Conservation (phyloP, 257 asterid species). For the Ballota nigra region DNA sequence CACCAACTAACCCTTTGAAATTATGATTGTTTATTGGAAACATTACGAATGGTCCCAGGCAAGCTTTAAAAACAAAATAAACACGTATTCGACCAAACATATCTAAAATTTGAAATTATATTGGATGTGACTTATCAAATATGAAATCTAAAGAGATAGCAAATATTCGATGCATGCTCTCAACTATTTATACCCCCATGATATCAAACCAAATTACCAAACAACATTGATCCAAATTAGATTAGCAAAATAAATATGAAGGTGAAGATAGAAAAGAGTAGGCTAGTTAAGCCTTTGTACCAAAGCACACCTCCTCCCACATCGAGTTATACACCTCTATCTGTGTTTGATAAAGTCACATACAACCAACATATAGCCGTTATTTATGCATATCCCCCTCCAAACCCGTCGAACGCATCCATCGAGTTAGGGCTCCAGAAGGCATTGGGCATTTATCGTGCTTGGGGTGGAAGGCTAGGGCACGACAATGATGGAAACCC, state of each 20-base stretch:
- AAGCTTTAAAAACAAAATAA: no score
- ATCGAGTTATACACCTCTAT: slow-evolving; percentile 33
- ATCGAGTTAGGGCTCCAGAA: slow-evolving; percentile 58
- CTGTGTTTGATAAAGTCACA: slow-evolving; percentile 63
- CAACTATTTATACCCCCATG: not conserved
- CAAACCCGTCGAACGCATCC: slow-evolving; percentile 44
- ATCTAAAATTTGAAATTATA: not conserved
- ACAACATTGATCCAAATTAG: not conserved
- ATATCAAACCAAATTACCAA: not conserved
- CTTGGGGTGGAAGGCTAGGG: slow-evolving; percentile 70
- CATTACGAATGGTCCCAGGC: no score
- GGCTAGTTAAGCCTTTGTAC: not conserved
- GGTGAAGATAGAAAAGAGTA: not conserved
- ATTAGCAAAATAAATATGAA: not conserved
- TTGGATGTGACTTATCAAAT: not conserved
- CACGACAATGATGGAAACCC: slow-evolving; percentile 39
- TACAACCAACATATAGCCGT: slow-evolving; percentile 64
- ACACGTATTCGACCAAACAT: not conserved
- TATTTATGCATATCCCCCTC: slow-evolving; percentile 74
- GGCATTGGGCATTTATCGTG: slow-evolving; percentile 50
- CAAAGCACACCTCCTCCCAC: slow-evolving; percentile 24
- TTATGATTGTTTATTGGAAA: no score
- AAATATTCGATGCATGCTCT: not conserved
- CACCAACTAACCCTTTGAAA: not conserved
- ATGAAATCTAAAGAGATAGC: not conserved